These are phyloP conservation scores for Ustilago trichophora DNA, from an alignment of 1,284 basidiomycete species.

Conservation along the genomic window DNA sequence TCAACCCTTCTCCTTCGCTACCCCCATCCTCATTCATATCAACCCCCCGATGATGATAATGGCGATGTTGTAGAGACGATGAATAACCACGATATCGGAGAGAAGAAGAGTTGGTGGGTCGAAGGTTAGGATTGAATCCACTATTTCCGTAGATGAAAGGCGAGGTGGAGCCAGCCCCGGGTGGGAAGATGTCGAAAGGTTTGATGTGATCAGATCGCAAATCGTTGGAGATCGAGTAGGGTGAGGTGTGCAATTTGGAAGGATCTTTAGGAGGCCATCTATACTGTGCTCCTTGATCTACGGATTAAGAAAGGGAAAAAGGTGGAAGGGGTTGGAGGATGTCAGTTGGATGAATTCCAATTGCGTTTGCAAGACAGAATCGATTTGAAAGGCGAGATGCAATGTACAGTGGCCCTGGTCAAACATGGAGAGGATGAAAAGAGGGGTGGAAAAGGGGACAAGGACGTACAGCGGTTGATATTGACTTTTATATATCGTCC, in stretches of 20 bases:
- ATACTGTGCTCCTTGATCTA: slow-evolving; percentile 68
- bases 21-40: not conserved
- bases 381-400: too few species aligned
- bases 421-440: too few species aligned
- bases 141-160: slow-evolving; percentile 86
- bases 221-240: too few species aligned
- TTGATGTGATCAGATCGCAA: too few species aligned
- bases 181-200: too few species aligned
- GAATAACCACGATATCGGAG: slow-evolving; percentile 1
- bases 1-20: not conserved
- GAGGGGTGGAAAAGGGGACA: not conserved
- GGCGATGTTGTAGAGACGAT: not conserved
- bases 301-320: not conserved
- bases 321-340: not conserved
- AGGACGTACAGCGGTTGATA: slow-evolving; percentile 3
- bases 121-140: slow-evolving; percentile 63
- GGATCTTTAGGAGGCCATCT: slow-evolving; percentile 71
- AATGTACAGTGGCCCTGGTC: too few species aligned
- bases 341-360: not conserved
- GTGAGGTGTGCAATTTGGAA: too few species aligned
- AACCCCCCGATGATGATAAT: not conserved
- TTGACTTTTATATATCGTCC: not conserved
- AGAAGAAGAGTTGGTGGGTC: slow-evolving; percentile 5
- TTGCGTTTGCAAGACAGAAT: too few species aligned
- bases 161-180: slow-evolving; percentile 68